These are phyloP conservation scores for Ziziphus jujuba DNA, from an alignment of 306 rosid genomes.

Conservation along the genomic window DNA sequence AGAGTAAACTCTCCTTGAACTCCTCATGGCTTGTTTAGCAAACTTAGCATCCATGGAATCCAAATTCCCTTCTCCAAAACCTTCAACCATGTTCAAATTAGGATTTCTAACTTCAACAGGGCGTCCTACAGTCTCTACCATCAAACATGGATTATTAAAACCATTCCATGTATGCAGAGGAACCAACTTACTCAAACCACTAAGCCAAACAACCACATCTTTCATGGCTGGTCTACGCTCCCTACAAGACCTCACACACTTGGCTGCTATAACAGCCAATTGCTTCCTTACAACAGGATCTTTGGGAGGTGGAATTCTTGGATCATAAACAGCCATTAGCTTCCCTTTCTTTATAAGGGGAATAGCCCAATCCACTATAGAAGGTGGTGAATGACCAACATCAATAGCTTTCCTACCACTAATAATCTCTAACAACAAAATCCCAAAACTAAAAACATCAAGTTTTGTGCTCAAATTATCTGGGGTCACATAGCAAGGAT, in stretches of 20 bases:
- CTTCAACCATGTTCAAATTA: conserved; percentile 21
- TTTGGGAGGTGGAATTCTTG: conserved; percentile 63
- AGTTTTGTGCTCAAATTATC: conserved; percentile 88
- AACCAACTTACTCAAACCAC: conserved; percentile 73
- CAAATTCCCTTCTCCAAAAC: conserved; percentile 40
- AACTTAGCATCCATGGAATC: conserved; percentile 45
- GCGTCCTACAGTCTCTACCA: conserved; percentile 77
- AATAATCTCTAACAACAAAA: conserved; percentile 89
- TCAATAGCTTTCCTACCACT: conserved; percentile 97
- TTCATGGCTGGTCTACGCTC: conserved; percentile 90
- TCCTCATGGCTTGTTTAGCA: conserved; percentile 49
- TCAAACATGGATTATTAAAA: conserved; percentile 81
- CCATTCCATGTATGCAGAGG: conserved; percentile 90
- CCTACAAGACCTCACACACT: conserved; percentile 92
- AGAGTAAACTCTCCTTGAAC: conserved; percentile 79
- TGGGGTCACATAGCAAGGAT: conserved; percentile 93
- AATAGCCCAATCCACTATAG: conserved; percentile 94
- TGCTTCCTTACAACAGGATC: conserved; percentile 85
- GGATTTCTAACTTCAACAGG: conserved; percentile 54
- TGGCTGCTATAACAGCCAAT: conserved; percentile 81
- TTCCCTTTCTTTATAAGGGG: conserved; percentile 86
- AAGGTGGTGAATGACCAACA: conserved; percentile 83
- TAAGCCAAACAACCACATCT: conserved; percentile 77
- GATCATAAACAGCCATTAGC: conserved; percentile 67
- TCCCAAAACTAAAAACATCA: conserved; percentile 98